A percentile compares a stretch with the other conserved stretches of the same genome.
phyloP scores from a whole-genome alignment of 805 yeast genomes.

The Metschnikowia arizonensis region DNA sequence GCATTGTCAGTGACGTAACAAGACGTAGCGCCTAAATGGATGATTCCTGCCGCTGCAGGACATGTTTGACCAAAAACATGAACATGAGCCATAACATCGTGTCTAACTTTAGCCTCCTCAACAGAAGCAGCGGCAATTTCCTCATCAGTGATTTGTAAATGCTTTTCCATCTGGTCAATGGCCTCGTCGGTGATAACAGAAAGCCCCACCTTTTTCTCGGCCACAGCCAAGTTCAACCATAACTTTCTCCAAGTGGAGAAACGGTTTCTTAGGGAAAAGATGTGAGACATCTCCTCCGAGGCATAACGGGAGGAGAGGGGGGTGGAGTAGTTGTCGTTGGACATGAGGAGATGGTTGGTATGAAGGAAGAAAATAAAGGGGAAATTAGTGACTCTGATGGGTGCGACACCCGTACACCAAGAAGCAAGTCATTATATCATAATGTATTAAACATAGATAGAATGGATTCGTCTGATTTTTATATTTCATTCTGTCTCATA shows the following conservation, averaged over 20 bases:
- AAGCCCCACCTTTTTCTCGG: conserved; percentile 89
- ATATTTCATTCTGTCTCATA: no score
- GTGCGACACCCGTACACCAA: neutral
- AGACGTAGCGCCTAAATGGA: conserved; percentile 97
- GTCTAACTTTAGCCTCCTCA: conserved; percentile 97
- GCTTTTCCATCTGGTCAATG: conserved; percentile 73
- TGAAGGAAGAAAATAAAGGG: neutral
- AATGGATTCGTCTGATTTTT: no score
- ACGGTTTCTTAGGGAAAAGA: conserved; percentile 90
- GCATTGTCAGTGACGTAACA: conserved; percentile 98
- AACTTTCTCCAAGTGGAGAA: conserved; percentile 98
- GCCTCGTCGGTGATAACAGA: conserved; percentile 86
- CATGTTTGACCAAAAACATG: conserved; percentile 90
- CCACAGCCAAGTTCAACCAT: conserved; percentile 93
- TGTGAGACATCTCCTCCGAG: conserved; percentile 90
- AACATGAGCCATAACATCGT: conserved; percentile 99
- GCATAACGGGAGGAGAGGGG: conserved; percentile 97
- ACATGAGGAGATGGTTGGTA: conserved; percentile 21
- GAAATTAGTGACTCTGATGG: neutral
- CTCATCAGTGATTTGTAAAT: conserved; percentile 83
- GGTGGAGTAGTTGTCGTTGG: conserved; percentile 75
- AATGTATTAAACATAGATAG: no score
- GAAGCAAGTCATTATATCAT: no score
- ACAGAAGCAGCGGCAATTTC: conserved; percentile 84
- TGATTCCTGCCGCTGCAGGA: conserved; percentile 96